Evolutionary conservation across 2,329 filamentous ascomycete genomes (phyloP).

Genomic region (Fusarium agapanthi): DNA sequence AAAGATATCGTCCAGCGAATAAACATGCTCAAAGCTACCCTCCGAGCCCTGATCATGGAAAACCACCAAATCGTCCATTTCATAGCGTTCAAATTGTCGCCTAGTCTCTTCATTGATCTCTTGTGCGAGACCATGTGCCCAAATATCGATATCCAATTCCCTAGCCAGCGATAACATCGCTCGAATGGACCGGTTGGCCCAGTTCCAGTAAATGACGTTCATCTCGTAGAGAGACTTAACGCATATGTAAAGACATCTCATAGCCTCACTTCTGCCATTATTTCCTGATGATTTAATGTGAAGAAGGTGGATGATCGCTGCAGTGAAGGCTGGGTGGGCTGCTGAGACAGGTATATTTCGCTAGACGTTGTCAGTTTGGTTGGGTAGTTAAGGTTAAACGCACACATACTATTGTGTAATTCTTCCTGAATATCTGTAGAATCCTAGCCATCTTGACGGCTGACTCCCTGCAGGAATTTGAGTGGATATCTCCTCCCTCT

Average conservation of each 20-base stretch:
- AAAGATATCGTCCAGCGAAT: slow-evolving; percentile 27
- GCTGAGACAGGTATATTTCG: slow-evolving; percentile 24
- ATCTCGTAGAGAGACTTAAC: slow-evolving; percentile 26
- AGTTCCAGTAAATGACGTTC: slow-evolving; percentile 33
- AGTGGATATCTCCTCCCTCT: slow-evolving; percentile 26
- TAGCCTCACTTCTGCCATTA: background rate
- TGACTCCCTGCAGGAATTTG: slow-evolving; percentile 16
- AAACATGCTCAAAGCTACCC: background rate
- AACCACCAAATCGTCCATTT: background rate
- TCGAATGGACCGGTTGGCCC: slow-evolving; percentile 25
- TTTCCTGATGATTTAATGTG: slow-evolving; percentile 10
- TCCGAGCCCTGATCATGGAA: background rate
- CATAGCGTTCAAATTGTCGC: slow-evolving; percentile 25
- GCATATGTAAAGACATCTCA: slow-evolving; percentile 22
- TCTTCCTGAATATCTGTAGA: slow-evolving; percentile 26
- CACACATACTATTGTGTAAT: slow-evolving; percentile 13
- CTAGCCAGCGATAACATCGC: slow-evolving; percentile 21
- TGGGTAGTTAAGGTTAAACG: accelerated
- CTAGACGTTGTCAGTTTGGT: background rate
- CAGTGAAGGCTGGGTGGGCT: slow-evolving; percentile 26
- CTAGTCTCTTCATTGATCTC: slow-evolving; percentile 18
- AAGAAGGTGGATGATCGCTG: slow-evolving; percentile 27
- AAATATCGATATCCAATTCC: slow-evolving; percentile 25
- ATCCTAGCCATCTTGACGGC: slow-evolving; percentile 21
- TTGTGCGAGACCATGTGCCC: slow-evolving; percentile 9